phyloP scores from a whole-genome alignment of 2,329 filamentous ascomycete genomes.

The Fusarium keratoplasticum region DNA sequence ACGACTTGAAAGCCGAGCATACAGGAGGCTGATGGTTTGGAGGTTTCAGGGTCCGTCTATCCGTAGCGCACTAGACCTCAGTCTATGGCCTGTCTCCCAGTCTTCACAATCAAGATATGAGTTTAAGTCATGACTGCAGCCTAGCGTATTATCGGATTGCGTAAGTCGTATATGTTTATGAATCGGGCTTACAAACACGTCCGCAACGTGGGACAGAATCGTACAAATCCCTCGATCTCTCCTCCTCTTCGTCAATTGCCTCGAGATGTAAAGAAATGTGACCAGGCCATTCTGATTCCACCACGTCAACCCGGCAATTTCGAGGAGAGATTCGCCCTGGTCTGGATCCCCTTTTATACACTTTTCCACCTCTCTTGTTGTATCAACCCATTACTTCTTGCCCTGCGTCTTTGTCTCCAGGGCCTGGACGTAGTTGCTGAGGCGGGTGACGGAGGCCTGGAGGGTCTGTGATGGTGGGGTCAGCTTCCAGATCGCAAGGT shows the following conservation, averaged over 20 bases:
- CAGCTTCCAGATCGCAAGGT: neutral
- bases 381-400: slow-evolving; percentile 70
- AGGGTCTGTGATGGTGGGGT: slow-evolving; percentile 70
- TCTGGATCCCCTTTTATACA: slow-evolving; percentile 32
- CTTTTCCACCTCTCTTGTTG: slow-evolving; percentile 12
- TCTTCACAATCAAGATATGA: neutral
- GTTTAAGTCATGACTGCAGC: neutral
- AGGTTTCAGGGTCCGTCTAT: neutral
- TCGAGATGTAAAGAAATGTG: slow-evolving; percentile 11
- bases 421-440: slow-evolving; percentile 84
- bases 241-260: slow-evolving; percentile 10
- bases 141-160: neutral
- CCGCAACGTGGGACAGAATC: slow-evolving; percentile 24
- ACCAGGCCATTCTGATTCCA: slow-evolving; percentile 25
- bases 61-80: neutral
- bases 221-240: slow-evolving; percentile 15
- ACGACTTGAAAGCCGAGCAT: neutral
- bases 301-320: slow-evolving; percentile 6
- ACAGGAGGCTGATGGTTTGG: neutral
- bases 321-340: slow-evolving; percentile 7
- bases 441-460: slow-evolving; percentile 86
- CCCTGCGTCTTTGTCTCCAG: slow-evolving; percentile 85
- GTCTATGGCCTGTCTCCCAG: neutral
- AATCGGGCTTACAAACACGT: slow-evolving; percentile 23
- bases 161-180: slow-evolving; percentile 1